A percentile compares a stretch with the other conserved stretches of the same genome.
These are phyloP conservation scores for Claviceps capensis DNA, from an alignment of 2,329 filamentous ascomycete genomes.

Conservation along the genomic window DNA sequence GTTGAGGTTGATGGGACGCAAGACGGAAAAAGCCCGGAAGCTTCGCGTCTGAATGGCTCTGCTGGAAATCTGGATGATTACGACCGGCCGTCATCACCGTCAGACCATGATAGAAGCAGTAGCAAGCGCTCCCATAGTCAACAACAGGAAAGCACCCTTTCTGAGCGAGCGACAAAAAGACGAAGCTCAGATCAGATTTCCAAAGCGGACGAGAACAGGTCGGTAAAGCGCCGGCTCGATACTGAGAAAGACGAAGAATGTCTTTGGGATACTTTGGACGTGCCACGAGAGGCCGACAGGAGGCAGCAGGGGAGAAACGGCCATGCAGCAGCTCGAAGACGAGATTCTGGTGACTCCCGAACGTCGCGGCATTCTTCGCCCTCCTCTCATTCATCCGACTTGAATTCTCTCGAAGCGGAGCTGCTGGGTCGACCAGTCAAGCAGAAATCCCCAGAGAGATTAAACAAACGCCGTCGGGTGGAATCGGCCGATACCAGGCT, in stretches of 20 bases:
- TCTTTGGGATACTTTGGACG: conserved; percentile 4
- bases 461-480: conserved; percentile 10
- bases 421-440: conserved; percentile 21
- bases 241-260: conserved; percentile 14
- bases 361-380: conserved; percentile 17
- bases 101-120: neutral
- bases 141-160: neutral
- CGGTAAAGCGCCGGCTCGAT: conserved; percentile 15
- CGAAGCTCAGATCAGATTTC: neutral
- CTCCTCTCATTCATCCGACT: conserved; percentile 21
- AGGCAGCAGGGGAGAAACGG: conserved; percentile 1
- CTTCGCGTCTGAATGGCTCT: neutral
- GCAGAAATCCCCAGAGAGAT: conserved; percentile 15
- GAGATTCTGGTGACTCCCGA: conserved; percentile 12
- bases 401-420: conserved; percentile 26
- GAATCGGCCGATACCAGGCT: conserved; percentile 7
- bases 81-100: neutral
- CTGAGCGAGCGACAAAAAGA: neutral
- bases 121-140: neutral
- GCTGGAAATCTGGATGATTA: neutral
- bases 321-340: conserved; percentile 2
- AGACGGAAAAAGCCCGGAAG: neutral
- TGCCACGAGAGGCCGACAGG: conserved; percentile 6
- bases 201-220: neutral
- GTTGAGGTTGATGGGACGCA: neutral